Evolutionary conservation across 805 yeast genomes (phyloP).

Genomic region (Diddensiella transvaalensis): DNA sequence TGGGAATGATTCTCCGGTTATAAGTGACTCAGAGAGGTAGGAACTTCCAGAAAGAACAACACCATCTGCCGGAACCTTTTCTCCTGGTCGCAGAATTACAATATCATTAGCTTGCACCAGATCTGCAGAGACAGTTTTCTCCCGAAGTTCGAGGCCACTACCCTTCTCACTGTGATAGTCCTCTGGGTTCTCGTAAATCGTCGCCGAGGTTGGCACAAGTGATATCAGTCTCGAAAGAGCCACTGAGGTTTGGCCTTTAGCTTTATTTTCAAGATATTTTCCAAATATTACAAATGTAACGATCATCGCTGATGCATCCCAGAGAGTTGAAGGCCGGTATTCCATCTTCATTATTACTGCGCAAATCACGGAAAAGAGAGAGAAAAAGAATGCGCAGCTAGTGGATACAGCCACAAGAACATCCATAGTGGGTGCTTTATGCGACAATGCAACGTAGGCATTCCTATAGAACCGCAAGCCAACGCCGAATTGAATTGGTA

Average conservation of each 20-base stretch:
- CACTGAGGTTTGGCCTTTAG: slow-evolving; percentile 89
- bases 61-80: slow-evolving; percentile 91
- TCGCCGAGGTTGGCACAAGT: slow-evolving; percentile 73
- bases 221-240: slow-evolving; percentile 80
- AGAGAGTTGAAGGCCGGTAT: slow-evolving; percentile 63
- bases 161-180: slow-evolving; percentile 11
- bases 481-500: slow-evolving; percentile 61
- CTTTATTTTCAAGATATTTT: slow-evolving; percentile 84
- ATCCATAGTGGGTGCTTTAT: slow-evolving; percentile 86
- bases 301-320: slow-evolving; percentile 86
- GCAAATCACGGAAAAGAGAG: slow-evolving; percentile 56
- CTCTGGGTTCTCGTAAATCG: slow-evolving; percentile 38
- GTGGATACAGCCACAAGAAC: slow-evolving; percentile 83
- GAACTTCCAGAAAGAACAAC: slow-evolving; percentile 69
- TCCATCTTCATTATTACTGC: slow-evolving; percentile 27
- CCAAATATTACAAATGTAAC: slow-evolving; percentile 83
- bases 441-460: slow-evolving; percentile 60
- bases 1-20: slow-evolving; percentile 89
- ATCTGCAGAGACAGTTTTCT: slow-evolving; percentile 62
- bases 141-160: slow-evolving; percentile 29
- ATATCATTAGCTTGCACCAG: slow-evolving; percentile 74
- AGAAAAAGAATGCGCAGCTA: slow-evolving; percentile 69
- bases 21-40: slow-evolving; percentile 81
- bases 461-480: slow-evolving; percentile 67
- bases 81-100: slow-evolving; percentile 78